Conservation (phyloP, 768 basidiomycete species). For the Xerocomellus dryophilus region DNA sequence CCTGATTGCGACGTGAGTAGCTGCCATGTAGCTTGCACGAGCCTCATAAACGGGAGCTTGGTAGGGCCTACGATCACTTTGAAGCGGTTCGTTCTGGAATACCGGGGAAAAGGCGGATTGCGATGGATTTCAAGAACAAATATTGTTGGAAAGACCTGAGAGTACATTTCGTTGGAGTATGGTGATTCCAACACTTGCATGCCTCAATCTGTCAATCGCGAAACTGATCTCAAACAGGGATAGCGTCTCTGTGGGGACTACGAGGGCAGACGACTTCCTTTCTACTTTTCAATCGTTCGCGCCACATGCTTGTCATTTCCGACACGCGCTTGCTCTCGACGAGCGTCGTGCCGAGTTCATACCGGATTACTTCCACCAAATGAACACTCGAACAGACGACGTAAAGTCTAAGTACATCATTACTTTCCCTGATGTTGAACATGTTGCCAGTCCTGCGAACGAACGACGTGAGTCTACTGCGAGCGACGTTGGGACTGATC, state of each 20-base stretch:
- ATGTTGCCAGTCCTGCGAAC: background rate
- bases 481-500: background rate
- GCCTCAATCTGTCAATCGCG: no score
- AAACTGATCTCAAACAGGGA: no score
- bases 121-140: constrained; percentile 38
- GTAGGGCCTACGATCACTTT: constrained; percentile 7
- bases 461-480: background rate
- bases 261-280: no score
- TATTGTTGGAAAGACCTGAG: constrained; percentile 19
- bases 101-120: constrained; percentile 5
- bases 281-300: no score
- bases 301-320: no score
- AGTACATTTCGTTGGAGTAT: background rate
- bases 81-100: background rate
- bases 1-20: constrained; percentile 9
- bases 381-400: constrained; percentile 16
- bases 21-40: background rate
- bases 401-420: constrained; percentile 5
- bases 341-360: constrained; percentile 5
- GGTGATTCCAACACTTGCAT: background rate
- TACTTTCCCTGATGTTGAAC: no score
- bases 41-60: background rate
- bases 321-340: constrained; percentile 8
- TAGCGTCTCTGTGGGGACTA: no score
- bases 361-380: constrained; percentile 17